Percentiles rank a stretch among this genome's conserved stretches.
These are phyloP conservation scores for Aspergillus funiculosus DNA, from an alignment of 495 filamentous ascomycete species.

Conservation along the genomic window DNA sequence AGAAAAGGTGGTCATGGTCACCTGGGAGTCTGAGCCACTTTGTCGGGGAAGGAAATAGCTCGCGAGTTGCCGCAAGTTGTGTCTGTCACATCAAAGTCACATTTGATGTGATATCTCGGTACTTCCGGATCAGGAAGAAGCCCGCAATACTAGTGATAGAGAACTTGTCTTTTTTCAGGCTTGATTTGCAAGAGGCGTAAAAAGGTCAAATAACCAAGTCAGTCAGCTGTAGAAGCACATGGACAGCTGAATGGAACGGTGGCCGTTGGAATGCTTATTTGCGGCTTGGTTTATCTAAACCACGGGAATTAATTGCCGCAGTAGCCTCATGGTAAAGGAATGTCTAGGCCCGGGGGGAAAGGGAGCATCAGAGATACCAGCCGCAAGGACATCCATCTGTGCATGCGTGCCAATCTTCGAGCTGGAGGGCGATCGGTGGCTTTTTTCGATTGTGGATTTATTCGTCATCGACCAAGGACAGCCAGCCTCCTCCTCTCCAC, in stretches of 20 bases:
- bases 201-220: not conserved
- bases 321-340: not conserved
- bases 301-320: slow-evolving; percentile 4
- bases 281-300: too few relatives aligned
- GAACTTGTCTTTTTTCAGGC: too few relatives aligned
- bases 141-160: too few relatives aligned
- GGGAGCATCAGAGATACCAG: not conserved
- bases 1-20: too few relatives aligned
- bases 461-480: not conserved
- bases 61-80: too few relatives aligned
- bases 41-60: too few relatives aligned
- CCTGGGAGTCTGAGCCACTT: too few relatives aligned
- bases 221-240: not conserved
- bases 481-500: not conserved
- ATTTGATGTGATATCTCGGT: too few relatives aligned
- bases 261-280: not conserved
- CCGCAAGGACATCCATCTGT: too few relatives aligned
- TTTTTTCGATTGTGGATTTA: not conserved
- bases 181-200: not conserved
- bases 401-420: not conserved
- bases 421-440: not conserved
- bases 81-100: too few relatives aligned
- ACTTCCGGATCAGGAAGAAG: too few relatives aligned
- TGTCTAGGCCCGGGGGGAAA: not conserved
- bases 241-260: not conserved